Conservation (phyloP, 2,329 filamentous ascomycete species). For the Aspergillus unguis region DNA sequence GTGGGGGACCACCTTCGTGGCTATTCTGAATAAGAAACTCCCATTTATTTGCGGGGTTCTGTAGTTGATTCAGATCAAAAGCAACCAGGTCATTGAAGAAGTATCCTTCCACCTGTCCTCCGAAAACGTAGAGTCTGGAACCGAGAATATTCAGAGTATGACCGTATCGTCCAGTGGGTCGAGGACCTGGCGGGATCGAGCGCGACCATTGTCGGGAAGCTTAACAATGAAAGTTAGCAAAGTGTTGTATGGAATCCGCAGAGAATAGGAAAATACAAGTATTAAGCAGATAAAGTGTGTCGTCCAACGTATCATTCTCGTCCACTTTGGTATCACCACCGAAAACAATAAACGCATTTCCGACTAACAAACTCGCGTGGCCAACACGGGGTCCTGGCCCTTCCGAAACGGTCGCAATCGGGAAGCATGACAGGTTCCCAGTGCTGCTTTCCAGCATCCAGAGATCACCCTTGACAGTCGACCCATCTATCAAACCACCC, state of each 20-base stretch:
- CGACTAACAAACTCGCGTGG: constrained; percentile 88
- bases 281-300: constrained; percentile 93
- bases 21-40: constrained; percentile 81
- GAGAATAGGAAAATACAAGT: constrained; percentile 64
- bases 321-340: constrained; percentile 98
- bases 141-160: constrained; percentile 95
- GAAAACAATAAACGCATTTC: constrained; percentile 98
- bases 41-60: constrained; percentile 88
- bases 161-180: constrained; percentile 88
- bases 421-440: constrained; percentile 83
- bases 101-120: constrained; percentile 92
- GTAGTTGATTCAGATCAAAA: constrained; percentile 92
- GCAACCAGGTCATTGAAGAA: constrained; percentile 98
- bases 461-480: constrained; percentile 91
- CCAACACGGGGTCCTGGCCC: constrained; percentile 93
- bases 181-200: constrained; percentile 78
- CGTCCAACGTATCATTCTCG: constrained; percentile 84
- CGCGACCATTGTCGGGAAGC: constrained; percentile 98
- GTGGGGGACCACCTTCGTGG: constrained; percentile 54
- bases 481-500: constrained; percentile 92
- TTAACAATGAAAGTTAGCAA: constrained; percentile 40
- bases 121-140: constrained; percentile 96
- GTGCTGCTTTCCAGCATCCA: constrained; percentile 93
- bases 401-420: constrained; percentile 85
- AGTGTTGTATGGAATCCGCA: neutral